Percentiles rank a stretch among this genome's conserved stretches.
phyloP scores from a whole-genome alignment of 2,329 filamentous ascomycete species.

The Aspergillus nomiae region DNA sequence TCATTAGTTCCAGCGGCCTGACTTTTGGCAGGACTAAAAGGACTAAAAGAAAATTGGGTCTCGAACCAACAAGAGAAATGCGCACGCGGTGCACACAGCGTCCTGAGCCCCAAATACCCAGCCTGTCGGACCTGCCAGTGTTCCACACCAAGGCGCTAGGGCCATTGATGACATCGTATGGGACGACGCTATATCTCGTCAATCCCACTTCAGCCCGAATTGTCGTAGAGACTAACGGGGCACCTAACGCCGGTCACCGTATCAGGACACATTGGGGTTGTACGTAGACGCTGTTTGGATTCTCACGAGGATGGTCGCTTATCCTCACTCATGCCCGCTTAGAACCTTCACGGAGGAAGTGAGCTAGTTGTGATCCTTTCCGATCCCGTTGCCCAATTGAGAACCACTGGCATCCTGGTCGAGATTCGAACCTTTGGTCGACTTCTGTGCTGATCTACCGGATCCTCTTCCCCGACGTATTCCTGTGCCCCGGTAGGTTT shows the following conservation, averaged over 20 bases:
- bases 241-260: not conserved
- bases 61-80: constrained; percentile 1
- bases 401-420: constrained; percentile 10
- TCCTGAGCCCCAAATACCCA: constrained; percentile 13
- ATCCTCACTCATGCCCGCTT: not conserved
- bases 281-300: not conserved
- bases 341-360: not conserved
- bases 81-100: constrained; percentile 17
- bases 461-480: constrained; percentile 21
- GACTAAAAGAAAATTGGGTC: constrained; percentile 6
- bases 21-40: constrained; percentile 9
- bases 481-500: constrained; percentile 14
- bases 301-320: not conserved
- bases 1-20: constrained; percentile 6
- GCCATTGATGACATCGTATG: constrained; percentile 14
- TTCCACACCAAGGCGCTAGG: constrained; percentile 12
- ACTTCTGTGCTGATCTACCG: constrained; percentile 25
- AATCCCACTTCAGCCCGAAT: not conserved
- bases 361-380: constrained; percentile 2
- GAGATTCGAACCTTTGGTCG: constrained; percentile 17
- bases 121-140: not conserved
- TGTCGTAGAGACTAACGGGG: not conserved
- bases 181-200: not conserved
- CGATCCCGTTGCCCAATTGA: constrained; percentile 9
- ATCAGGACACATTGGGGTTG: not conserved